A percentile compares a stretch with the other conserved stretches of the same genome.
phyloP scores from a whole-genome alignment of 805 yeast genomes.

The Nakazawaea sp. region DNA sequence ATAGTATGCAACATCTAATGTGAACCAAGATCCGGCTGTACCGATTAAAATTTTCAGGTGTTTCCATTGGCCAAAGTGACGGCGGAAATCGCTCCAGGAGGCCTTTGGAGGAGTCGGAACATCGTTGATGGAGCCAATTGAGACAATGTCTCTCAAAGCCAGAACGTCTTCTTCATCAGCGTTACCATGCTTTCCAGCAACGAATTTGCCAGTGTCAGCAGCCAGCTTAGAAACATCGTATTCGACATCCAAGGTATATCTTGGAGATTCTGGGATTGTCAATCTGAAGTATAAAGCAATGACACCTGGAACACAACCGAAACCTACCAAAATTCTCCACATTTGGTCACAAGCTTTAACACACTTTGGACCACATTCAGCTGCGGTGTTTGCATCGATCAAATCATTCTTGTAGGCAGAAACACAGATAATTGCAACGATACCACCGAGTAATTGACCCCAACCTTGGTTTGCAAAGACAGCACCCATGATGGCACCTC shows the following conservation, averaged over 20 bases:
- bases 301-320: conserved; percentile 86
- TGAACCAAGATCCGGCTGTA: conserved; percentile 90
- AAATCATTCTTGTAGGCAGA: conserved; percentile 69
- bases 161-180: conserved; percentile 39
- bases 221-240: conserved; percentile 50
- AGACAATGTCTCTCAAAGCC: conserved; percentile 34
- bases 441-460: conserved; percentile 88
- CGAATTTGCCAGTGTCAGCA: conserved; percentile 47
- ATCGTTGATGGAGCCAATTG: conserved; percentile 12
- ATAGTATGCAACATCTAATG: conserved; percentile 84
- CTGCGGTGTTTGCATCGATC: conserved; percentile 42
- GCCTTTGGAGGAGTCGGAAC: conserved; percentile 65
- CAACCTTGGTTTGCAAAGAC: conserved; percentile 96
- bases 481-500: conserved; percentile 97
- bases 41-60: conserved; percentile 79
- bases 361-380: conserved; percentile 63
- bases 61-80: conserved; percentile 81
- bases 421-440: conserved; percentile 70
- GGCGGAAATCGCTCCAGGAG: conserved; percentile 62
- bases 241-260: conserved; percentile 75
- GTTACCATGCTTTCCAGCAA: conserved; percentile 43
- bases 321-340: conserved; percentile 90
- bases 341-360: conserved; percentile 78
- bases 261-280: conserved; percentile 92
- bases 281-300: conserved; percentile 85